These are phyloP conservation scores for Stachybotrys chlorohalonatus DNA, from an alignment of 2,329 filamentous ascomycete species.

Conservation along the genomic window DNA sequence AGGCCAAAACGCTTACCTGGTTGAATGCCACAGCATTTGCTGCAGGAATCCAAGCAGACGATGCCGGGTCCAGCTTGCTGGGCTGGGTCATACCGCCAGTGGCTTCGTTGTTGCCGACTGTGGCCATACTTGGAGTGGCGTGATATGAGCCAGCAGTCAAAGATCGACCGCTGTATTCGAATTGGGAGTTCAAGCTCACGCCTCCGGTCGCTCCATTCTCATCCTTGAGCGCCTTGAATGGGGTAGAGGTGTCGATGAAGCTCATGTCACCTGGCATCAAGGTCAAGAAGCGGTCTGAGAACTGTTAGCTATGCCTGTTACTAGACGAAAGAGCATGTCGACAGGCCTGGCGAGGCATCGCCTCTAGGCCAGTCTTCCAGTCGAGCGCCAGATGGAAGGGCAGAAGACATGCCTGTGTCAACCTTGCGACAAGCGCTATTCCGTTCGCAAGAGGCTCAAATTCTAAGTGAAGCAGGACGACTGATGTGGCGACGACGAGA, in stretches of 20 bases:
- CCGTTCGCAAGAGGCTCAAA: no score
- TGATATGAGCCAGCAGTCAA: not conserved
- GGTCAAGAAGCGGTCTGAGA: not conserved
- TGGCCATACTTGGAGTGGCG: not conserved
- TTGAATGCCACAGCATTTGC: slow-evolving; percentile 10
- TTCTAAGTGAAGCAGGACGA: not conserved
- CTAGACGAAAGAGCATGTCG: no score
- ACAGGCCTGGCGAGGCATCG: no score
- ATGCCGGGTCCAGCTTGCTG: slow-evolving; percentile 1
- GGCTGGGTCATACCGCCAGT: not conserved
- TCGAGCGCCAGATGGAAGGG: no score
- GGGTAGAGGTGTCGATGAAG: not conserved
- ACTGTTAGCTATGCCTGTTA: not conserved
- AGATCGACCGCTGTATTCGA: not conserved
- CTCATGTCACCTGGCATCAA: not conserved
- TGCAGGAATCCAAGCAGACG: slow-evolving; percentile 10
- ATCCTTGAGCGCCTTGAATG: not conserved
- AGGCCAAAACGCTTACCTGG: slow-evolving; percentile 2
- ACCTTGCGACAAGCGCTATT: no score
- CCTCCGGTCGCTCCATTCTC: not conserved
- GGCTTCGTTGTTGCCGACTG: not conserved
- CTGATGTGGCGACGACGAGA: not conserved
- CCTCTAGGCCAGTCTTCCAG: no score
- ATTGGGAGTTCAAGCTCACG: not conserved
- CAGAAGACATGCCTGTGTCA: no score